Base-by-base conservation (phyloP, 495 filamentous ascomycete species). In the Clavariopsis aquatica region DNA sequence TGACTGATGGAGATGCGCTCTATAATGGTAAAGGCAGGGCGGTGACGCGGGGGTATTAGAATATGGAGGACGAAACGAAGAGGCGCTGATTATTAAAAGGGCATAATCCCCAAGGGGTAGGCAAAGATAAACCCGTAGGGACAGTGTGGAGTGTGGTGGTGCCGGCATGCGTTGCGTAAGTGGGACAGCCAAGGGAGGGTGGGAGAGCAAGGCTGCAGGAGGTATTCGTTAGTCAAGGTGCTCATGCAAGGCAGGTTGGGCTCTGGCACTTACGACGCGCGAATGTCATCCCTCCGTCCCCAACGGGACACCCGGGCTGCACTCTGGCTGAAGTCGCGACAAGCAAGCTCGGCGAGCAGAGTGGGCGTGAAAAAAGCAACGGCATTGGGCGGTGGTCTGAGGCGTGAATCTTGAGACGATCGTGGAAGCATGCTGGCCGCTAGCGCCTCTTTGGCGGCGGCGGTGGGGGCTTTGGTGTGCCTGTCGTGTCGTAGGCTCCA, bases 401-500 rank as follows among this genome's bases (percentile, higher is more conserved):
- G 19, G 31, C 60, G 59, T 17, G 19, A 7, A 52, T 24, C 17
- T 55, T 54, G 57, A 58, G 52, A 52, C 1, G 20, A 34, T 49
- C 13, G 43, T 52, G n/a, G 62, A 46, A 31, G 51, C n/a, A 26
- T 19, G 22, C 51, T 6, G 5, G 12, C 5, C n/a, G 64, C 51
- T 68, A 73, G 59, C 69, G 66, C 49, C 66, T 28, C 66, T 71
- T 74, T 2, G 72, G 72, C 19, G 68, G 72, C 34, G 68, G 71
- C 43, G 70, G 70, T 22, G 64, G 65, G 10, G 70, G 70, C 52
- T 72, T 72, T 2, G 71, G 72, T 13, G 72, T 74, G 7, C 72
- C 72, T 9, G 72, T 74, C 3, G 72, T 74, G 62, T 74, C 72
- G 60, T 74, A 74, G 22, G 72, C 72, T 55, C 72, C 72, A 47